These are phyloP conservation scores for Xenoacremonium recifei DNA, from an alignment of 2,329 filamentous ascomycete species.

Conservation along the genomic window DNA sequence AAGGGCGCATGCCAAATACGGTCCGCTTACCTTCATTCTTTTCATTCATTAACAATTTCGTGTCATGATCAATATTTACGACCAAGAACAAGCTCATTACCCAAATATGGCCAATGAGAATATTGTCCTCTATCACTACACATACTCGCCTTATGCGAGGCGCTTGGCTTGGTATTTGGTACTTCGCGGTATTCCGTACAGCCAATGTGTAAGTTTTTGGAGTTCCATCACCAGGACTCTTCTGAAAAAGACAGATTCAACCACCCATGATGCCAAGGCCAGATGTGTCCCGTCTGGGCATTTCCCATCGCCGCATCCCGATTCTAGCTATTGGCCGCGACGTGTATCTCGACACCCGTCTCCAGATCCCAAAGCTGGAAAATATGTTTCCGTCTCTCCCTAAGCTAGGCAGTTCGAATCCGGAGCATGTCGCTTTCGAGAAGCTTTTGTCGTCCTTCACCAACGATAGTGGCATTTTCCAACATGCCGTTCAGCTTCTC, in stretches of 20 bases:
- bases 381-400: slow-evolving; percentile 46
- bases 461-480: slow-evolving; percentile 58
- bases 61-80: too few species aligned
- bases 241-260: slow-evolving; percentile 52
- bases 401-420: slow-evolving; percentile 33
- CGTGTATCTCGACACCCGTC: slow-evolving; percentile 67
- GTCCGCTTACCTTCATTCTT: too few species aligned
- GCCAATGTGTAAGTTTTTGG: slow-evolving; percentile 59
- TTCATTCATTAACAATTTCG: too few species aligned
- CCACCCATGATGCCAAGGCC: slow-evolving; percentile 64
- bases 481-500: slow-evolving; percentile 51
- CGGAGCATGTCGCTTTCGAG: slow-evolving; percentile 46
- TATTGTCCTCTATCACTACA: slow-evolving; percentile 66
- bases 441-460: slow-evolving; percentile 56
- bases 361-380: slow-evolving; percentile 67
- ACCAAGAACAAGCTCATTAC: too few species aligned
- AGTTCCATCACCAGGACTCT: neutral
- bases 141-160: slow-evolving; percentile 62
- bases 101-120: slow-evolving; percentile 17
- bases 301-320: slow-evolving; percentile 69
- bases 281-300: slow-evolving; percentile 58
- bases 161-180: slow-evolving; percentile 66
- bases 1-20: neutral
- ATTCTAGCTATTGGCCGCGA: slow-evolving; percentile 64
- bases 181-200: slow-evolving; percentile 63